Evolutionary conservation across 345 rosid species (phyloP).

Genomic region (Fremontodendron californicum): DNA sequence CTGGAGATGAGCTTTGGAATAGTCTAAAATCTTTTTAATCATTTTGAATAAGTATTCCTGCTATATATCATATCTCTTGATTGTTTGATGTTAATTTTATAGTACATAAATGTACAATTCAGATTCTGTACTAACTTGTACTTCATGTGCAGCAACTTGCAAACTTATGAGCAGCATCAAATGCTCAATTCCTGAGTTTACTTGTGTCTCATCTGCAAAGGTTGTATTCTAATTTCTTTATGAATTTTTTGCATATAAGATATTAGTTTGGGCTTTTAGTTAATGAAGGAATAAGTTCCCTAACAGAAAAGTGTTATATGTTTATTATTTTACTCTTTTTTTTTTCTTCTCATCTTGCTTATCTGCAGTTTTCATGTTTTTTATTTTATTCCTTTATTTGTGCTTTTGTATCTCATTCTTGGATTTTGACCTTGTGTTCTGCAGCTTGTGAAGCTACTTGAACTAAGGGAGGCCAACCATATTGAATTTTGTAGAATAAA

Average conservation of each 20-base stretch:
- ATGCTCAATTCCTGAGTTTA: slow-evolving; percentile 87
- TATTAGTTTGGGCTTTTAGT: not conserved
- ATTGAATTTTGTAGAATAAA: slow-evolving; percentile 89
- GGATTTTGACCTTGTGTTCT: slow-evolving; percentile 14
- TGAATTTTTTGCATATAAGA: not conserved
- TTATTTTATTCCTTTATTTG: not conserved
- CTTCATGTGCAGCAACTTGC: slow-evolving; percentile 65
- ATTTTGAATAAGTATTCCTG: not conserved
- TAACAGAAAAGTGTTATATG: not conserved
- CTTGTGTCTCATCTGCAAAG: slow-evolving; percentile 88
- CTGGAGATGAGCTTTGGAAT: not conserved
- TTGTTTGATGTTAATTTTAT: slow-evolving; percentile 1
- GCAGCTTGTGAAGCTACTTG: slow-evolving; percentile 98
- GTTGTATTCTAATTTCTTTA: slow-evolving; percentile 35
- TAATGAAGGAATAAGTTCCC: not conserved
- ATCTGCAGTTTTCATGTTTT: not conserved
- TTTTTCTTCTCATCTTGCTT: not conserved
- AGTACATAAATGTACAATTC: not conserved
- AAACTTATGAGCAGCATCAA: slow-evolving; percentile 72
- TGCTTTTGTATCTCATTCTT: slow-evolving; percentile 18
- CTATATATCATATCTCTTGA: not conserved
- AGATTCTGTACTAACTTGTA: slow-evolving; percentile 14
- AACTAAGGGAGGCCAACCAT: slow-evolving; percentile 87
- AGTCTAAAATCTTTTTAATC: not conserved
- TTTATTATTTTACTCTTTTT: not conserved